phyloP scores from a whole-genome alignment of 1,139 yeast species.

The Hanseniaspora uvarum region DNA sequence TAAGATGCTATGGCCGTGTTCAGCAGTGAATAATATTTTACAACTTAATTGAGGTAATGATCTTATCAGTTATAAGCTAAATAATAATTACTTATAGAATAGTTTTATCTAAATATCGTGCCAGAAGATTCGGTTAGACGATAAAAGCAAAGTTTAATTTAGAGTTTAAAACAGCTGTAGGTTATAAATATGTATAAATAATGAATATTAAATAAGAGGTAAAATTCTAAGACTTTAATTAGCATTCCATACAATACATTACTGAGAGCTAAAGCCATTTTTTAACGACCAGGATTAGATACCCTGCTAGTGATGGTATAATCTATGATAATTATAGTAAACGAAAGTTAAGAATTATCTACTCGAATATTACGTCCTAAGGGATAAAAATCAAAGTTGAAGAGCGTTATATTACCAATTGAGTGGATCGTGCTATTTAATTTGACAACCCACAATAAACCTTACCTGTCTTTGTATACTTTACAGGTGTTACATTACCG shows the following conservation, averaged over 20 bases:
- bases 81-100: neutral
- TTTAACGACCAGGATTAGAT: neutral
- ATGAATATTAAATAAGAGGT: neutral
- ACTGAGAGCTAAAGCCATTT: neutral
- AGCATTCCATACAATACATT: neutral
- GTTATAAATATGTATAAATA: neutral
- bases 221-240: constrained; percentile 1
- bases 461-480: neutral
- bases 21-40: constrained; percentile 8
- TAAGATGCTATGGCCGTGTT: constrained; percentile 2
- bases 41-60: constrained; percentile 7
- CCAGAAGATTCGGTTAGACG: constrained; percentile 10
- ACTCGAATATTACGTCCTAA: constrained; percentile 4
- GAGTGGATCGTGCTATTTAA: constrained; percentile 8
- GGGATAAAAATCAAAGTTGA: constrained; percentile 2
- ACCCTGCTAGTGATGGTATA: neutral
- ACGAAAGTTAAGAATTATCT: constrained; percentile 1
- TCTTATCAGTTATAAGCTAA: neutral
- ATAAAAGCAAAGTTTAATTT: neutral
- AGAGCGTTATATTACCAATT: constrained; percentile 4
- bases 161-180: constrained; percentile 8
- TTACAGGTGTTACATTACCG: constrained; percentile 5
- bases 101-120: constrained; percentile 4
- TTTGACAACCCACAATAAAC: constrained; percentile 7
- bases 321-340: neutral